These are phyloP conservation scores for Tolypocladium paradoxum DNA, from an alignment of 2,329 filamentous ascomycete species.

Conservation along the genomic window DNA sequence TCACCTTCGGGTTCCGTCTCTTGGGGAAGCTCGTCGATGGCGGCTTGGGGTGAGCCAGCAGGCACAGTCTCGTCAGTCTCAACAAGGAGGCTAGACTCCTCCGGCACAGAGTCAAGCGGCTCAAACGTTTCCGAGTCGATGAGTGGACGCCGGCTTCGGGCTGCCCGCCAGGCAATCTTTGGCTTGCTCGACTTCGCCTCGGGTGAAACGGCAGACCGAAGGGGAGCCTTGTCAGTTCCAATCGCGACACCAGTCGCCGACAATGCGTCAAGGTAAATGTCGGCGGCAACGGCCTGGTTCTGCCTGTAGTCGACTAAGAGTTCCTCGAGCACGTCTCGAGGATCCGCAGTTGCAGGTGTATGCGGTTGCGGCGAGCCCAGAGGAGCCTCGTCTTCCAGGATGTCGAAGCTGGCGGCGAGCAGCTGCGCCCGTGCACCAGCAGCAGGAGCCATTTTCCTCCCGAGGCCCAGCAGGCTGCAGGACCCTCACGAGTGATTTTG, in stretches of 20 bases:
- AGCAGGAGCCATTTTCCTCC: neutral
- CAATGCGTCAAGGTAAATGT: slow-evolving; percentile 3
- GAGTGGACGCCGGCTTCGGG: slow-evolving; percentile 17
- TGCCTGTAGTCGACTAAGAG: slow-evolving; percentile 13
- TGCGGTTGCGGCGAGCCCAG: neutral
- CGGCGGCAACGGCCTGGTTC: slow-evolving; percentile 11
- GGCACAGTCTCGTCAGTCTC: neutral
- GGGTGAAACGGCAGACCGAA: slow-evolving; percentile 1
- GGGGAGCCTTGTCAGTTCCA: slow-evolving; percentile 1
- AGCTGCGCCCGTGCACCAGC: neutral
- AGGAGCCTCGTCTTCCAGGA: slow-evolving; percentile 4
- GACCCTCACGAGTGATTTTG: neutral
- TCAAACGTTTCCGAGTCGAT: slow-evolving; percentile 22
- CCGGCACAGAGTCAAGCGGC: slow-evolving; percentile 20
- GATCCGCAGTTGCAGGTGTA: neutral
- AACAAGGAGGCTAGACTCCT: slow-evolving; percentile 12
- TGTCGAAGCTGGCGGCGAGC: slow-evolving; percentile 2
- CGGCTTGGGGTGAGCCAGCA: neutral
- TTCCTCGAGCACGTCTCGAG: slow-evolving; percentile 15
- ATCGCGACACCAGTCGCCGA: neutral
- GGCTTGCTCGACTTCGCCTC: slow-evolving; percentile 6
- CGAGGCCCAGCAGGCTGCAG: neutral
- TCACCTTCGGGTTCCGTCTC: neutral
- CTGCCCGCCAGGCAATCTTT: slow-evolving; percentile 8
- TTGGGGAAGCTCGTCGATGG: neutral